phyloP scores from a whole-genome alignment of 2,329 filamentous ascomycete species.

The Xylaria sp. region DNA sequence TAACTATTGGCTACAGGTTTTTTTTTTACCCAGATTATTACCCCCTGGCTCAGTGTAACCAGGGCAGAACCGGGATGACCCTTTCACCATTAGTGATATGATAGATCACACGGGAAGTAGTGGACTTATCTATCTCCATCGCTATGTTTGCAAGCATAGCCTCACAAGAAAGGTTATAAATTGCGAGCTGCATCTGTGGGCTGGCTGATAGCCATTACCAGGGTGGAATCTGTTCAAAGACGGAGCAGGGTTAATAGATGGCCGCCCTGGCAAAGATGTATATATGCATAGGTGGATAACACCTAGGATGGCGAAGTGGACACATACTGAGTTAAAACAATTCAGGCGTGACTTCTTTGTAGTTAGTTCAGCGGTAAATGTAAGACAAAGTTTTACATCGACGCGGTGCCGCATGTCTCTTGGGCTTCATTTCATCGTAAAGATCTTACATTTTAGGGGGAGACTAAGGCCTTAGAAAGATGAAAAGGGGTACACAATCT shows the following conservation, averaged over 20 bases:
- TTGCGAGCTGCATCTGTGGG: background rate
- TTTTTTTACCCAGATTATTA: background rate
- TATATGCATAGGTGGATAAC: no score
- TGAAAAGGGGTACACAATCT: background rate
- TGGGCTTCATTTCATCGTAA: background rate
- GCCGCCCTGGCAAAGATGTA: no score
- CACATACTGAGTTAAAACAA: no score
- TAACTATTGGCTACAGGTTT: background rate
- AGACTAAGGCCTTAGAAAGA: background rate
- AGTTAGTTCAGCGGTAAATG: background rate
- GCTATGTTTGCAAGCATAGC: background rate
- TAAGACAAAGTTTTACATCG: background rate
- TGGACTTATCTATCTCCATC: background rate
- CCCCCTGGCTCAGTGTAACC: background rate
- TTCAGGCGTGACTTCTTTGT: background rate
- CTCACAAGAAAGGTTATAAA: background rate
- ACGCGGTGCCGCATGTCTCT: background rate
- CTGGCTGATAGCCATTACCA: background rate
- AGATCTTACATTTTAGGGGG: background rate
- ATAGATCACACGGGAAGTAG: background rate
- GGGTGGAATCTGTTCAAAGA: no score
- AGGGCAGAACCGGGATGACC: background rate
- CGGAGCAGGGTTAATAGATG: no score
- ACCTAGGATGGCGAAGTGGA: no score
- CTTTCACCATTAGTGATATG: background rate